Percentiles rank a stretch among this genome's conserved stretches.
These are phyloP conservation scores for Lactarius indigo DNA, from an alignment of 768 basidiomycete species.

Conservation along the genomic window DNA sequence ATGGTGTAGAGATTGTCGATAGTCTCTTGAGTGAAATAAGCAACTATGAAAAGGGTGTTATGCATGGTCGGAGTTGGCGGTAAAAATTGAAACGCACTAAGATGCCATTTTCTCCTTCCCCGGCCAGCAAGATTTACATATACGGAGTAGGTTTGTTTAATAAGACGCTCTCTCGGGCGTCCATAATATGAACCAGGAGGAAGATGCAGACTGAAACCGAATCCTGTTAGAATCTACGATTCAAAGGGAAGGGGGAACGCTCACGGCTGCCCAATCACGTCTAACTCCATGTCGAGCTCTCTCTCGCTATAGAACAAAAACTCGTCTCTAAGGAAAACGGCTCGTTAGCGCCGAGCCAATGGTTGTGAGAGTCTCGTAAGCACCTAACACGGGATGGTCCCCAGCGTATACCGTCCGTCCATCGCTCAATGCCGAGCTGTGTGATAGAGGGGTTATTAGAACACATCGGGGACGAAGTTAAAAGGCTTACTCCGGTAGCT, in stretches of 20 bases:
- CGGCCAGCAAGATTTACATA: constrained; percentile 55
- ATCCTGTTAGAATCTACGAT: constrained; percentile 19
- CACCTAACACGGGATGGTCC: constrained; percentile 76
- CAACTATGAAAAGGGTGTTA: constrained; percentile 31
- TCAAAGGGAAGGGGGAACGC: not conserved
- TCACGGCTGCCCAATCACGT: constrained; percentile 25
- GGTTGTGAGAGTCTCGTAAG: constrained; percentile 29
- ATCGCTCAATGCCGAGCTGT: constrained; percentile 73
- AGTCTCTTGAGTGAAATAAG: constrained; percentile 38
- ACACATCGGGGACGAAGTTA: constrained; percentile 25
- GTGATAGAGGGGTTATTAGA: not conserved
- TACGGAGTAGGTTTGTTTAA: constrained; percentile 81
- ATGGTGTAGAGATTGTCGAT: constrained; percentile 31
- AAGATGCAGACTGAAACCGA: constrained; percentile 28
- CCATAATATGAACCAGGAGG: constrained; percentile 29
- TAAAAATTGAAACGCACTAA: constrained; percentile 48
- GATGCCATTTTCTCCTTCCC: constrained; percentile 78
- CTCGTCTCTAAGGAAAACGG: constrained; percentile 43
- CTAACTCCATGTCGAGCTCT: constrained; percentile 37
- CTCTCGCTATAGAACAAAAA: constrained; percentile 76
- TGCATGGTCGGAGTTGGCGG: not conserved
- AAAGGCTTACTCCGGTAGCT: constrained; percentile 49
- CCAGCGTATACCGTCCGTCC: constrained; percentile 73
- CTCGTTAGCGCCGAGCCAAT: not conserved
- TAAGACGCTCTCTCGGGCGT: constrained; percentile 45